Evolutionary conservation across 1,139 yeast species (phyloP).

Genomic region (Magnusiomyces tetraspermus): DNA sequence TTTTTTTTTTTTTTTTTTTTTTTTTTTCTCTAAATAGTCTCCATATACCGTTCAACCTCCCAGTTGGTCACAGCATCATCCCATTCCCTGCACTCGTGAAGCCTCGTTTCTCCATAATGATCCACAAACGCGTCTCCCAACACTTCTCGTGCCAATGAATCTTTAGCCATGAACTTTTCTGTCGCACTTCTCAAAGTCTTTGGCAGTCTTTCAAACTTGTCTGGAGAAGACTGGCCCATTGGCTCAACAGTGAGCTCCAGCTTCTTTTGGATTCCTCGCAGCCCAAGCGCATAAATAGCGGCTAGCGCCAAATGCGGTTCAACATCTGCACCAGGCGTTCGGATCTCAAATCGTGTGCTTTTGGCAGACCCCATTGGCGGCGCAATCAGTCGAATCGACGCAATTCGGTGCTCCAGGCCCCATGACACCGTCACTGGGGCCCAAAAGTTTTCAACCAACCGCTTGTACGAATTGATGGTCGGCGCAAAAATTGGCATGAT

Average conservation of each 20-base stretch:
- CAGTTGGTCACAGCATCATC: constrained; percentile 33
- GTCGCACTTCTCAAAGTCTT: constrained; percentile 27
- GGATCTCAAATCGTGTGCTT: constrained; percentile 30
- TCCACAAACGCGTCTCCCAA: constrained; percentile 33
- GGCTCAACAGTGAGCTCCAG: constrained; percentile 27
- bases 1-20: no score
- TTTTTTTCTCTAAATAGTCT: constrained; percentile 30
- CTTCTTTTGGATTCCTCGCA: constrained; percentile 29
- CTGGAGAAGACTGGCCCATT: constrained; percentile 21
- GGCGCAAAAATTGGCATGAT: constrained; percentile 35
- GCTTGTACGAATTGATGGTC: constrained; percentile 32
- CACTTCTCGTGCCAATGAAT: constrained; percentile 29
- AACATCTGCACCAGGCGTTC: constrained; percentile 36
- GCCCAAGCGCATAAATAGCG: constrained; percentile 31
- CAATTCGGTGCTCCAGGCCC: constrained; percentile 34
- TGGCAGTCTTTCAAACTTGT: constrained; percentile 27
- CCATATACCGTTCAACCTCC: constrained; percentile 32
- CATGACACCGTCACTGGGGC: constrained; percentile 34
- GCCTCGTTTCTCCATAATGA: constrained; percentile 31
- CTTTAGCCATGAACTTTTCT: constrained; percentile 23
- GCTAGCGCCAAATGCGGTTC: constrained; percentile 32
- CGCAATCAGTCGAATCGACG: constrained; percentile 30
- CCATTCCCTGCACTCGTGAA: constrained; percentile 28
- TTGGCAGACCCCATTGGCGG: constrained; percentile 27
- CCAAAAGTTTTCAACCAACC: constrained; percentile 34